Base-by-base conservation (phyloP, 192 early-diverging fungal species). In the Lobosporangium transversale region DNA sequence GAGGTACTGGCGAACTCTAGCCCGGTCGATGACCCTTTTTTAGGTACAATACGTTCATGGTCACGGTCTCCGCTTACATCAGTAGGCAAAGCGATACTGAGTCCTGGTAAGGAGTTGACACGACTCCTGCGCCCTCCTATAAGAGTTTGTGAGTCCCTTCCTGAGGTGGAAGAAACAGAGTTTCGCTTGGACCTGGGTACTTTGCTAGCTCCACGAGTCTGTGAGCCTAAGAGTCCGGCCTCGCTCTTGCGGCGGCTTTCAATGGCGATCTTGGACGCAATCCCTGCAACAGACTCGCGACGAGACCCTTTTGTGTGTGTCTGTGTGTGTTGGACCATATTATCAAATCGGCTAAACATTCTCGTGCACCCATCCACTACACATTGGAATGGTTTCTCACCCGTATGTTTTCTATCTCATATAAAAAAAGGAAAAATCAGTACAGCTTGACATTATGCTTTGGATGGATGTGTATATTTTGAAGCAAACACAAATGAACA, bases 301-400 rank as follows among this genome's bases (percentile, higher is more conserved):
- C 63, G 56, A 5, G 73, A 29, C 6, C 73, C 73, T 18, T 76
- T 76, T n/a, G 73, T 79, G 68, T 92, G 91, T 32, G 89, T 92
- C 48, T 90, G 89, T 9, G 89, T 90, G 45, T 92, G 91, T 61
- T 92, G 91, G 82, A 92, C 90, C 91, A 92, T 92, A 45, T 92
- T 92, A 66, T 92, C 91, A 54, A 90, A 92, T 31, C 91, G 83
- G 80, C 89, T 90, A 56, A 92, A 92, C 69, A 84, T 81, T 52
- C 88, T 86, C 71, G 80, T 76, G 67, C 91, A 92, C 45, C 78
- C 83, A 30, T 88, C 83, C 2, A 90, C 83, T 15, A 92, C 80
- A 55, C 91, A 92, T 70, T 86, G 82, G 81, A 90, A 92, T 18
- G 91, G 91, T 80, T 92, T 92, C 78, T 92, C 73, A 12, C 73